Conservation (phyloP, 257 asterid species). For the Craterostigma plantagineum region DNA sequence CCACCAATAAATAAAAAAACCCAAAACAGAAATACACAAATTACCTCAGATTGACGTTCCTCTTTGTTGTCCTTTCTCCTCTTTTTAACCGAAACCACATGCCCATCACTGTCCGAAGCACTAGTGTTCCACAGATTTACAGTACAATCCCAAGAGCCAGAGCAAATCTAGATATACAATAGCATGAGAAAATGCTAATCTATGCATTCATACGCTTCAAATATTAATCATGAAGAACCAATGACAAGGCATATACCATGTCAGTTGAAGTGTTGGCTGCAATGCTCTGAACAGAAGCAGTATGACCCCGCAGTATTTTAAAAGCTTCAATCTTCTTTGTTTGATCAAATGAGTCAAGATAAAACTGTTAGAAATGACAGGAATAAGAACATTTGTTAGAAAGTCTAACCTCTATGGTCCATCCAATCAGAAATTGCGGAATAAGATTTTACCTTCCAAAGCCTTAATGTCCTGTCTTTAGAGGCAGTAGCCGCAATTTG, state of each 20-base stretch:
- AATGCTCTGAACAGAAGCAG: slow-evolving; percentile 67
- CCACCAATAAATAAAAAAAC: too few relatives aligned
- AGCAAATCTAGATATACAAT: slow-evolving; percentile 43
- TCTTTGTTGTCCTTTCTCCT: slow-evolving; percentile 44
- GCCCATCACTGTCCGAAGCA: slow-evolving; percentile 29
- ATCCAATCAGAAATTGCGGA: slow-evolving; percentile 7
- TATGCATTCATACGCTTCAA: neutral
- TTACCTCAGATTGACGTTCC: slow-evolving; percentile 65
- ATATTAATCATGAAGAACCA: slow-evolving; percentile 4
- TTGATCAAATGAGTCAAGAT: slow-evolving; percentile 24
- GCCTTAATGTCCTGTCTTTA: slow-evolving; percentile 68
- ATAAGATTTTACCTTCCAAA: slow-evolving; percentile 65
- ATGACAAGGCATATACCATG: slow-evolving; percentile 31
- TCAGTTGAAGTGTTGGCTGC: slow-evolving; percentile 63
- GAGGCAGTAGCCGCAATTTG: slow-evolving; percentile 82
- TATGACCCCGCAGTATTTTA: slow-evolving; percentile 62
- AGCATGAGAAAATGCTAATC: slow-evolving; percentile 2
- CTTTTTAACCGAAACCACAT: slow-evolving; percentile 50
- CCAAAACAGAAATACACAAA: neutral
- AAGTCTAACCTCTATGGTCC: slow-evolving; percentile 8
- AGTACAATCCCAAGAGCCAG: slow-evolving; percentile 93
- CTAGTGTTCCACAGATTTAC: slow-evolving; percentile 56
- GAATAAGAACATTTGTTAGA: slow-evolving; percentile 10
- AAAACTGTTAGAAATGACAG: slow-evolving; percentile 33
- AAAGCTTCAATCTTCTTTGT: slow-evolving; percentile 41